Base-by-base conservation (phyloP, 495 filamentous ascomycete species). In the Lichina pygmaea region DNA sequence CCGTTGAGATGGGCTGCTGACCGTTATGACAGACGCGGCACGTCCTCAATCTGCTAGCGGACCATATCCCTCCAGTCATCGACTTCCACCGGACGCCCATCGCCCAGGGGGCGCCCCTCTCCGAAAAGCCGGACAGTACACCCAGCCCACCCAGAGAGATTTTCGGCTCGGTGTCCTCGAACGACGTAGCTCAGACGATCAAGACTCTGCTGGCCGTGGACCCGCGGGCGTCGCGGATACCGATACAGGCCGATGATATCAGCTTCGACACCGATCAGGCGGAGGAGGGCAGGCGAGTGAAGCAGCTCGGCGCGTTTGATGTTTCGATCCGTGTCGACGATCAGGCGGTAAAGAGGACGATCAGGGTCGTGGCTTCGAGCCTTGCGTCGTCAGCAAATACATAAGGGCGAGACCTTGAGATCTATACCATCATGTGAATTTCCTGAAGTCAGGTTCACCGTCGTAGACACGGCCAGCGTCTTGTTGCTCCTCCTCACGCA, bases 121-220 rank as follows among this genome's bases (percentile, higher is more conserved):
- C 36, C 24, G 24, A 24, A 5, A 39, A 15, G 5, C 13, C 6
- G 36, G 36, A 39, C 36, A 5, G 13, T 39, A 2, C 36, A 15
- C 11, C 10, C 36, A 44, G 50, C 9, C 40, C 38, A 12, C 10
- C 49, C 15, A 52, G 38, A 6, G 50, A 58, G 16, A 73, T 76
- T 41, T 71, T 67, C 47, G 73, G 73, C 11, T 71, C 69, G 3
- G 70, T 77, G 30, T 61, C 66, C 11, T 62, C 63, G 6, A 53
- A 51, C 6, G 72, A 77, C 55, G 63, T 77, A 40, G 62, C 58
- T 15, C 49, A 57, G 8, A 62, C 58, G 33, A 57, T 75, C 38
- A 62, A 60, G 44, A 59, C 60, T 33, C 49, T 66, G 6, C 55
- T 75, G 46, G 60, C 58, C 24, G 55, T 59, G 33, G 60, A 66